Evolutionary conservation across 2,329 filamentous ascomycete genomes (phyloP), one percentile per base, ranked within the genome.

Genomic region (Fusarium sarcochroum): DNA sequence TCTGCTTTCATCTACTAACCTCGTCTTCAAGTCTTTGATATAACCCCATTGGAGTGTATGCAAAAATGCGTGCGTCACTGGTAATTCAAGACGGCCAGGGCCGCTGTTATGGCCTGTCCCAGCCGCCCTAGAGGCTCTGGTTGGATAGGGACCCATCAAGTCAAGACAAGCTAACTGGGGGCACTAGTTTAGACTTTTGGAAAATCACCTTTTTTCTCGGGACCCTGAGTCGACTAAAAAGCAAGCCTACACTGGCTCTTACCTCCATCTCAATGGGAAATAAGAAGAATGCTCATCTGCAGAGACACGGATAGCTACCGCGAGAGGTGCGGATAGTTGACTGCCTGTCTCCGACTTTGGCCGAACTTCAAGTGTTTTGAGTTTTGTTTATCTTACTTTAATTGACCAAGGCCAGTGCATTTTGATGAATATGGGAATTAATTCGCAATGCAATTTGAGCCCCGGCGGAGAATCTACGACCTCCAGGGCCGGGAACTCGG

Each of bases 201-300:
- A 58, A 52, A 69, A 67, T 69, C 60, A 69, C 64, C 56, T 72
- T 57, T 56, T 58, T 58, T 48, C 32, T 55, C 35, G 60, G 44
- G 52, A 57, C 48, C 48, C 62, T 73, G 65, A 64, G 63, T n/a
- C 23, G 53, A 73, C 69, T 37, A 68, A 69, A 68, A 72, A 73
- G 69, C 63, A 72, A 72, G 56, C 23, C 41, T 44, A 44, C 54
- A 35, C 58, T 58, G 27, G 27, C 27, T 30, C 27, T 30, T 30
- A 34, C 58, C 60, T 63, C 48, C 37, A 42, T 35, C 34, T 35
- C 27, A 35, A 52, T 11, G 41, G 46, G 41, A 47, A 41, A 50
- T 32, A 18, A 38, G 44, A 34, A 56, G 45, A 41, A 48, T 54
- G 21, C 17, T 17, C 17, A 7, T 35, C 34, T 35, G 34, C 34